Percentiles rank a stretch among this genome's conserved stretches.
phyloP scores from a whole-genome alignment of 805 yeast genomes.

The Starmerella apicola region DNA sequence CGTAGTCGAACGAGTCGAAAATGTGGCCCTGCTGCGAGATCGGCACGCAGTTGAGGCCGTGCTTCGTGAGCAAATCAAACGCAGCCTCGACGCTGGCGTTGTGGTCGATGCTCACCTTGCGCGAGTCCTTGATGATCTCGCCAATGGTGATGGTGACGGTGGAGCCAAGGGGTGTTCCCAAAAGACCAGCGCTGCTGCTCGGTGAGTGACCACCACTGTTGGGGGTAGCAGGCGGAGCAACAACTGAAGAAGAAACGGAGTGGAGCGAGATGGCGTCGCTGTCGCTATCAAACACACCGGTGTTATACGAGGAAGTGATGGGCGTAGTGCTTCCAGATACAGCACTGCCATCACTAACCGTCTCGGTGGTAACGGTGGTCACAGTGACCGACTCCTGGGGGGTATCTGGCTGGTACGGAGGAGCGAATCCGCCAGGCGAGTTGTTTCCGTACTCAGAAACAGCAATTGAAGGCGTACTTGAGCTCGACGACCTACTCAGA shows the following conservation, averaged over 20 bases:
- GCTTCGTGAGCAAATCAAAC: constrained; percentile 57
- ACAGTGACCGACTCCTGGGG: too few species aligned
- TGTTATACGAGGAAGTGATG: neutral
- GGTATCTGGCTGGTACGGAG: too few species aligned
- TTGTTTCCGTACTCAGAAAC: too few species aligned
- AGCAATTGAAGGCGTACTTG: neutral
- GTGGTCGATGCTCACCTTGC: constrained; percentile 57
- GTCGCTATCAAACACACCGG: constrained; percentile 13
- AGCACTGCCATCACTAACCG: too few species aligned
- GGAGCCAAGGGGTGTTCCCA: neutral
- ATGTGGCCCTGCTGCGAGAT: constrained; percentile 30
- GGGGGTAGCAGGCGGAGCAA: constrained; percentile 7
- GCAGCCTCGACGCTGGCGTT: constrained; percentile 73
- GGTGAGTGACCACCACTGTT: neutral
- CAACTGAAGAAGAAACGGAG: constrained; percentile 7
- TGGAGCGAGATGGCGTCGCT: constrained; percentile 18
- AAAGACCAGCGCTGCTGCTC: neutral
- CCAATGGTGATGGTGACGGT: constrained; percentile 35
- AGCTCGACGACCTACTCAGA: neutral
- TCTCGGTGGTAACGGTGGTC: too few species aligned
- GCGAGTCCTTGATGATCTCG: constrained; percentile 67
- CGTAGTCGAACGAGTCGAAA: constrained; percentile 69
- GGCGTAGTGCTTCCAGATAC: too few species aligned
- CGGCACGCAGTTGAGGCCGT: constrained; percentile 78
- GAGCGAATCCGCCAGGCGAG: too few species aligned